Percentiles rank a stretch among this genome's conserved stretches.
Evolutionary conservation across 2,329 filamentous ascomycete species (phyloP).

Genomic region (Neopestalotiopsis rosae): DNA sequence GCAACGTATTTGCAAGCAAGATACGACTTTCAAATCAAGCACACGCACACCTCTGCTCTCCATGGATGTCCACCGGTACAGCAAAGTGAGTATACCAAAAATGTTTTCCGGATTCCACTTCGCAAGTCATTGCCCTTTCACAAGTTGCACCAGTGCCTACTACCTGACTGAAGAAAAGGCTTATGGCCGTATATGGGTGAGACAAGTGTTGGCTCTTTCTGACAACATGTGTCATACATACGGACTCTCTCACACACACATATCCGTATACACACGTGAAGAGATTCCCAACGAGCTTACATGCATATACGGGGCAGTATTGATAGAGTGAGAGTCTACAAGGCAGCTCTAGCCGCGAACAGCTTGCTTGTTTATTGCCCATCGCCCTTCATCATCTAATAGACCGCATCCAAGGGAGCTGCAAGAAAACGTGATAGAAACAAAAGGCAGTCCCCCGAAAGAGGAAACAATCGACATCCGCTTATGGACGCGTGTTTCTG

Average conservation of each 20-base stretch:
- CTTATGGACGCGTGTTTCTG: background rate
- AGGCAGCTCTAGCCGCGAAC: background rate
- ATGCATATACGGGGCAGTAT: too few relatives aligned
- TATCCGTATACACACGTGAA: too few relatives aligned
- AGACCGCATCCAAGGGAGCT: background rate
- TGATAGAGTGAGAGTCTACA: background rate
- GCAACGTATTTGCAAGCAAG: too few relatives aligned
- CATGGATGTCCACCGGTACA: too few relatives aligned
- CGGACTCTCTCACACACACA: too few relatives aligned
- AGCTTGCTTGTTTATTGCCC: background rate
- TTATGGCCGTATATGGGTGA: background rate
- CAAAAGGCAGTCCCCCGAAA: background rate
- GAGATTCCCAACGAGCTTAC: too few relatives aligned
- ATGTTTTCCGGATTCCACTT: too few relatives aligned
- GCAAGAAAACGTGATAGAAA: background rate
- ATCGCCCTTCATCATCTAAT: background rate
- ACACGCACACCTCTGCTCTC: too few relatives aligned
- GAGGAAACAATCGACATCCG: conserved; percentile 8
- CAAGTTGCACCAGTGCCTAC: background rate
- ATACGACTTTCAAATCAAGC: too few relatives aligned
- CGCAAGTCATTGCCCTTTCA: background rate
- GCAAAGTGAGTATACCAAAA: too few relatives aligned
- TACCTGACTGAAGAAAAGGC: background rate
- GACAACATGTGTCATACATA: background rate
- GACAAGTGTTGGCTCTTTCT: background rate